phyloP scores from a whole-genome alignment of 306 rosid genomes.

The Luffa acutangula region DNA sequence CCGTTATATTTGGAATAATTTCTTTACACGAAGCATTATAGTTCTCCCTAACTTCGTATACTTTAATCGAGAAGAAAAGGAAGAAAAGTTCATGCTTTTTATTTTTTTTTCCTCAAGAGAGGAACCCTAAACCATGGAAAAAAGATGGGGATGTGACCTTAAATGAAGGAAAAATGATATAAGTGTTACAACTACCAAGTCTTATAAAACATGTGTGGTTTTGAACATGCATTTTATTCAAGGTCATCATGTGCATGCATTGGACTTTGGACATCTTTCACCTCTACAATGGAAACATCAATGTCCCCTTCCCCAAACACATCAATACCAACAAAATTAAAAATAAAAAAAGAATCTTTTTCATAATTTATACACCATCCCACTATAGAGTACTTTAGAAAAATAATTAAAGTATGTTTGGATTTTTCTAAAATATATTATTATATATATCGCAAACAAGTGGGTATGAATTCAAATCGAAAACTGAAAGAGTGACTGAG shows the following conservation, averaged over 20 bases:
- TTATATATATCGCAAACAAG: no score
- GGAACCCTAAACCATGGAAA: not conserved
- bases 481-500: no score
- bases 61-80: not conserved
- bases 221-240: not conserved
- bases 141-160: not conserved
- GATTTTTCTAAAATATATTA: no score
- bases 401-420: no score
- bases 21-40: no score
- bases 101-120: not conserved
- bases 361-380: not conserved
- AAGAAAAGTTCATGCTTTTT: not conserved
- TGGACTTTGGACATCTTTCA: not conserved
- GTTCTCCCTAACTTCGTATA: not conserved
- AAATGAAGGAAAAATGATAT: not conserved
- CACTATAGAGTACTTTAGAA: not conserved
- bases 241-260: slow-evolving; percentile 2
- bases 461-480: no score
- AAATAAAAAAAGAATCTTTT: not conserved
- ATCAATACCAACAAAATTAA: not conserved
- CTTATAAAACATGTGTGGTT: not conserved
- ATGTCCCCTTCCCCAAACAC: slow-evolving; percentile 1
- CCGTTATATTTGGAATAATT: no score
- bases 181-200: not conserved
- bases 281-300: not conserved